Evolutionary conservation across 1,284 basidiomycete genomes (phyloP).

Genomic region (Microstroma glucosiphilum): DNA sequence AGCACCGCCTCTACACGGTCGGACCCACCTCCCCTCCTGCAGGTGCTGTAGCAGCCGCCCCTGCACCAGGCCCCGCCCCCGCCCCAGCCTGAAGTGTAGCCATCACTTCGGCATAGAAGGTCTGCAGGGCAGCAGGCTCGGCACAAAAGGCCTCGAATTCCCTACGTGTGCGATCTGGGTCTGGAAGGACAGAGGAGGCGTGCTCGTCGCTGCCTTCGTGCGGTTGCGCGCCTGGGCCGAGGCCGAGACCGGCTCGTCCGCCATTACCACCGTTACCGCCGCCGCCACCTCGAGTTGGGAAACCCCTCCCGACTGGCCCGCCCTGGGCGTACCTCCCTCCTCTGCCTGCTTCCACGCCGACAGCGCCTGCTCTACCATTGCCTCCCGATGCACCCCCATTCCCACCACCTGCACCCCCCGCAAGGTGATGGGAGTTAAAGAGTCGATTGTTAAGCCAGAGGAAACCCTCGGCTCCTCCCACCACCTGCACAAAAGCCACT

Average conservation of each 20-base stretch:
- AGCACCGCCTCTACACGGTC: too few relatives aligned
- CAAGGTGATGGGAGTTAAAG: slow-evolving; percentile 29
- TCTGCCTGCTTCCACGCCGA: background rate
- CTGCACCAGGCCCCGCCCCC: too few relatives aligned
- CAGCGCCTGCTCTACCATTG: background rate
- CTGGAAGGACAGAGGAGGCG: slow-evolving; percentile 12
- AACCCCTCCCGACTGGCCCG: background rate
- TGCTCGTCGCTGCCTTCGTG: background rate
- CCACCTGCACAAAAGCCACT: slow-evolving; percentile 47
- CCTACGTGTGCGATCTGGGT: slow-evolving; percentile 29
- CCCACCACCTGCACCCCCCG: background rate
- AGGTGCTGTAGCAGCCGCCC: too few relatives aligned
- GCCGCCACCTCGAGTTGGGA: slow-evolving; percentile 9
- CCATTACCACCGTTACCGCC: background rate
- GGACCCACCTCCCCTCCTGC: too few relatives aligned
- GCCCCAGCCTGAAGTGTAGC: background rate
- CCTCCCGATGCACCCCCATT: background rate
- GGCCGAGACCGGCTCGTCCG: background rate
- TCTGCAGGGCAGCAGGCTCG: slow-evolving; percentile 25
- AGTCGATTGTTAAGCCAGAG: slow-evolving; percentile 48
- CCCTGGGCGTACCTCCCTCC: background rate
- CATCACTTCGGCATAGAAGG: slow-evolving; percentile 32
- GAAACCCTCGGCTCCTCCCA: slow-evolving; percentile 42
- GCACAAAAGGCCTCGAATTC: slow-evolving; percentile 37
- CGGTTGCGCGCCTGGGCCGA: background rate